Evolutionary conservation across 2,329 filamentous ascomycete species (phyloP).

Genomic region (Volutella citrinella): DNA sequence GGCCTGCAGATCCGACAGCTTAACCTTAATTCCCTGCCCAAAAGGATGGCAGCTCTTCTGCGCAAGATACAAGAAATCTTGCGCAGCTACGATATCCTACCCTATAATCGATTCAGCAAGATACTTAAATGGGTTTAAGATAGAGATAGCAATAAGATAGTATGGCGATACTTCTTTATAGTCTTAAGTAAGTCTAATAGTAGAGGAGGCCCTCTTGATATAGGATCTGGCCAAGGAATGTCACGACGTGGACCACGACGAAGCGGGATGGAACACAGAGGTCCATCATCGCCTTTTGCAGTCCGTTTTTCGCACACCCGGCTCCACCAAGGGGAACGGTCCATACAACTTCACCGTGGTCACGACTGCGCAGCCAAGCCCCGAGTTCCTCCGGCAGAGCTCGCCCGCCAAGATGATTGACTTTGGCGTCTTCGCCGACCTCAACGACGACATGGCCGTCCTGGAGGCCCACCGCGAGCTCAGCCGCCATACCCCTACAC

Average conservation of each 20-base stretch:
- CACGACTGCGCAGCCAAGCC: too few species aligned
- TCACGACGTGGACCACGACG: slow-evolving; percentile 11
- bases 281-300: slow-evolving; percentile 15
- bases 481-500: too few species aligned
- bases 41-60: slow-evolving; percentile 2
- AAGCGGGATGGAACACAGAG: slow-evolving; percentile 15
- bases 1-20: slow-evolving; percentile 11
- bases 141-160: background rate
- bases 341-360: too few species aligned
- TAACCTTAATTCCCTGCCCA: slow-evolving; percentile 3
- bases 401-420: slow-evolving; percentile 5
- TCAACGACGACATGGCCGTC: background rate
- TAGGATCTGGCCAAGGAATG: slow-evolving; percentile 8
- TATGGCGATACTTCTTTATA: slow-evolving; percentile 15
- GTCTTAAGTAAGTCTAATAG: background rate
- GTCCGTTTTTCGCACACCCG: slow-evolving; percentile 5
- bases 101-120: background rate
- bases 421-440: background rate
- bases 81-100: slow-evolving; percentile 12
- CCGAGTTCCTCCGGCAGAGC: too few species aligned
- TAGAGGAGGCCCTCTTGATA: slow-evolving; percentile 5
- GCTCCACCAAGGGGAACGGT: background rate
- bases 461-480: background rate
- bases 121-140: slow-evolving; percentile 5
- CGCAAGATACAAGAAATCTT: slow-evolving; percentile 9